A percentile compares a stretch with the other conserved stretches of the same genome.
phyloP scores from a whole-genome alignment of 345 rosid genomes.

The Eucalyptus shirleyi region DNA sequence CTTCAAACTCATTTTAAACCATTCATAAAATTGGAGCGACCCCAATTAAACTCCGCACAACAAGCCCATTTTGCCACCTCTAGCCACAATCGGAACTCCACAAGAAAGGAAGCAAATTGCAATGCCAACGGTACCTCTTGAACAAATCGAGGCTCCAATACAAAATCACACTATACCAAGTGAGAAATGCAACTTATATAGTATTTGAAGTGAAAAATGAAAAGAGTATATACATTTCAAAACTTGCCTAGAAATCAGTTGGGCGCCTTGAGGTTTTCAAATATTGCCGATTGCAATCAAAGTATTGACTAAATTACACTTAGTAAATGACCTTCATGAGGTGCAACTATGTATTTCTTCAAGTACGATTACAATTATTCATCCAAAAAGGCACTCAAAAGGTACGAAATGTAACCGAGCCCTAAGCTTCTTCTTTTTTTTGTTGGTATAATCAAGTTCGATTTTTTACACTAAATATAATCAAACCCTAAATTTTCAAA shows the following conservation, averaged over 20 bases:
- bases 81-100: accelerated
- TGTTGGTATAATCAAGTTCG: neutral
- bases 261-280: neutral
- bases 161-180: neutral
- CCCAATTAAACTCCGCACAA: neutral
- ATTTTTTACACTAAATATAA: accelerated
- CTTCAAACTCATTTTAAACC: neutral
- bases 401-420: no score
- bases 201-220: neutral
- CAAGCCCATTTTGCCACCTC: neutral
- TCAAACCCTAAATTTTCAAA: neutral
- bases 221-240: neutral
- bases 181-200: neutral
- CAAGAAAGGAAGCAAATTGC: neutral
- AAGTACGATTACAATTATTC: neutral
- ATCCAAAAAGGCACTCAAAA: no score
- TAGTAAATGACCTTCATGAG: neutral
- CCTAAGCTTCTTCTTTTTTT: neutral
- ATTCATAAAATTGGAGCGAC: neutral
- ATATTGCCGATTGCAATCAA: neutral
- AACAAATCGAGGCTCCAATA: neutral
- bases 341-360: accelerated
- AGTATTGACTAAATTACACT: neutral
- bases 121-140: neutral
- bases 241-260: neutral